Evolutionary conservation across 352 stramenopile species (phyloP).

Genomic region (Phytophthora pluvialis): DNA sequence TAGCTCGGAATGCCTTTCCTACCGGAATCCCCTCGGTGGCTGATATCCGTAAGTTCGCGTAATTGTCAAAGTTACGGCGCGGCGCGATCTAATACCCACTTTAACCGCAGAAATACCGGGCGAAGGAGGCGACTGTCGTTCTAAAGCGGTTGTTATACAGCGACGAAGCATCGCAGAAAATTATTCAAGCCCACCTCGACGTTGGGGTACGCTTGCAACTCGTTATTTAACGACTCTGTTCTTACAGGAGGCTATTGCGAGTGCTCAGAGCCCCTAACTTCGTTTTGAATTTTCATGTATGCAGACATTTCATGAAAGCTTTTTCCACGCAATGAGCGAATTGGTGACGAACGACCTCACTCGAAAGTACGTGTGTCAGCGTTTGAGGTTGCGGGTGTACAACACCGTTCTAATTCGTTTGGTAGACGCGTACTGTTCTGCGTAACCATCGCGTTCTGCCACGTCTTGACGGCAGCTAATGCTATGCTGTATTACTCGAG

Average conservation of each 20-base stretch:
- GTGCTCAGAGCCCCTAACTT: too few relatives aligned
- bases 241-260: background rate
- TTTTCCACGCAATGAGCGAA: slow-evolving; percentile 43
- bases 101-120: slow-evolving; percentile 49
- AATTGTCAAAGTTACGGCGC: background rate
- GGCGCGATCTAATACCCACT: background rate
- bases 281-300: background rate
- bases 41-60: slow-evolving; percentile 49
- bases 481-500: slow-evolving; percentile 86
- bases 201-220: slow-evolving; percentile 22
- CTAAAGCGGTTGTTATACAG: slow-evolving; percentile 42
- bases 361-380: slow-evolving; percentile 38
- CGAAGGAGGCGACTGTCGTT: slow-evolving; percentile 47
- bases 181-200: slow-evolving; percentile 35
- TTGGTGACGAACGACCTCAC: slow-evolving; percentile 44
- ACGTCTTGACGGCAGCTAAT: slow-evolving; percentile 72
- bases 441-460: slow-evolving; percentile 61
- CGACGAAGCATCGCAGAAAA: slow-evolving; percentile 36
- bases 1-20: slow-evolving; percentile 74
- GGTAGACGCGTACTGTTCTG: slow-evolving; percentile 60
- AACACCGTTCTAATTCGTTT: background rate
- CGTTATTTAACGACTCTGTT: background rate
- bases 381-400: background rate
- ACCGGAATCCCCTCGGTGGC: slow-evolving; percentile 72
- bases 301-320: slow-evolving; percentile 44